Percentiles rank a stretch among this genome's conserved stretches.
Conservation (phyloP, 805 yeast species). For the Wickerhamomyces strasburgensis region DNA sequence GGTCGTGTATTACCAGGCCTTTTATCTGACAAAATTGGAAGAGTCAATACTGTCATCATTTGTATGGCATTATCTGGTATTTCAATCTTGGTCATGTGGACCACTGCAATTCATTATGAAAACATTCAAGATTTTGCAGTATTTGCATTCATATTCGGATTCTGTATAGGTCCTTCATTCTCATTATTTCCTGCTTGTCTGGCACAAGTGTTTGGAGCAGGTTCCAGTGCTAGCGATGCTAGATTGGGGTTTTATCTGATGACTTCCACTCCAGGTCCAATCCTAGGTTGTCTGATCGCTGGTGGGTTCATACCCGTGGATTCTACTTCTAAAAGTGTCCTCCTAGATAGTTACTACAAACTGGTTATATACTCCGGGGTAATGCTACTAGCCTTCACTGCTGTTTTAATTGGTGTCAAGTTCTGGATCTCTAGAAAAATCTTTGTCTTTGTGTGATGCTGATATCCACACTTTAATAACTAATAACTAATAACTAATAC, state of each 20-base stretch:
- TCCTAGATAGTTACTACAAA: conserved; percentile 14
- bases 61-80: conserved; percentile 10
- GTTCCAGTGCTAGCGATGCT: conserved; percentile 16
- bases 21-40: conserved; percentile 18
- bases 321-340: conserved; percentile 1
- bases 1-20: conserved; percentile 23
- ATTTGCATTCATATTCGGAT: conserved; percentile 19
- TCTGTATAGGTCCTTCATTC: conserved; percentile 18
- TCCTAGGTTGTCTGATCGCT: conserved; percentile 21
- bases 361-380: conserved; percentile 18
- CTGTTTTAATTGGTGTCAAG: conserved; percentile 10
- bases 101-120: conserved; percentile 14
- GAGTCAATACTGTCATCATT: conserved; percentile 14
- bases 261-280: conserved; percentile 20
- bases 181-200: conserved; percentile 22
- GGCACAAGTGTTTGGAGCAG: conserved; percentile 21
- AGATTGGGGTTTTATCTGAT: conserved; percentile 17
- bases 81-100: conserved; percentile 16
- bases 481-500: not conserved
- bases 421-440: conserved; percentile 11
- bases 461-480: not conserved
- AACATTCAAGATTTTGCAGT: conserved; percentile 9
- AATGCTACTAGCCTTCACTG: conserved; percentile 10
- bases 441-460: conserved; percentile 10
- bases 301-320: conserved; percentile 21